phyloP scores from a whole-genome alignment of 179 eudicot species.

The Corrigiola litoralis region DNA sequence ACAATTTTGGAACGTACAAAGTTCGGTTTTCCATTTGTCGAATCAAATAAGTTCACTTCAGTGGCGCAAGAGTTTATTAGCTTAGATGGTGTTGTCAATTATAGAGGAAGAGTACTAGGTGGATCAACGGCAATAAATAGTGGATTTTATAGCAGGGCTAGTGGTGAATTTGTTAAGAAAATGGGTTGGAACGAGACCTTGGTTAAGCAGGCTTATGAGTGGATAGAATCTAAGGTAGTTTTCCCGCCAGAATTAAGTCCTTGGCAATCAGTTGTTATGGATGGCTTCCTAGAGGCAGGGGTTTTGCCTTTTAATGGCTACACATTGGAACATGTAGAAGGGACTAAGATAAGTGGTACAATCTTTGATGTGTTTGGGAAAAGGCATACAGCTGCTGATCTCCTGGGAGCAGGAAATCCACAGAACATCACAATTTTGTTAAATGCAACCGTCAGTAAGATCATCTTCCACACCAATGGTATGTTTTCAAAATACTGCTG shows the following conservation, averaged over 20 bases:
- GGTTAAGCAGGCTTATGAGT: slow-evolving; percentile 40
- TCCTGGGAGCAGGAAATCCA: slow-evolving; percentile 28
- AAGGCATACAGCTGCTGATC: slow-evolving; percentile 44
- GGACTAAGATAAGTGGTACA: slow-evolving; percentile 43
- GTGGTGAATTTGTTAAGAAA: slow-evolving; percentile 27
- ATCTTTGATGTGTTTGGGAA: slow-evolving; percentile 32
- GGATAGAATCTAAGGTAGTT: slow-evolving; percentile 40
- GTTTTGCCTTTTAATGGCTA: slow-evolving; percentile 45
- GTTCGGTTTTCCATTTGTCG: slow-evolving; percentile 30
- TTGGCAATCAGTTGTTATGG: slow-evolving; percentile 38
- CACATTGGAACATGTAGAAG: slow-evolving; percentile 37
- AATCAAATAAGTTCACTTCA: slow-evolving; percentile 34
- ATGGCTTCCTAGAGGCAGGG: slow-evolving; percentile 36
- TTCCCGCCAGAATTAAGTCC: slow-evolving; percentile 31
- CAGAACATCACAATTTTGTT: slow-evolving; percentile 28
- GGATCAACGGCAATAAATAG: slow-evolving; percentile 43
- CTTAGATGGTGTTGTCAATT: slow-evolving; percentile 36
- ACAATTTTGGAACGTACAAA: slow-evolving; percentile 21
- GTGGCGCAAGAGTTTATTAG: slow-evolving; percentile 39
- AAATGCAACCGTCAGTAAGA: slow-evolving; percentile 35
- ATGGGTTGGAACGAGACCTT: slow-evolving; percentile 31
- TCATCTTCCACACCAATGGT: slow-evolving; percentile 31
- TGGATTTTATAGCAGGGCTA: slow-evolving; percentile 45
- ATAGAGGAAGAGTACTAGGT: slow-evolving; percentile 44
- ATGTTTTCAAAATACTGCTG: too few species aligned